These are phyloP conservation scores for Podila minutissima DNA, from an alignment of 192 early-diverging fungal genomes.

Conservation along the genomic window DNA sequence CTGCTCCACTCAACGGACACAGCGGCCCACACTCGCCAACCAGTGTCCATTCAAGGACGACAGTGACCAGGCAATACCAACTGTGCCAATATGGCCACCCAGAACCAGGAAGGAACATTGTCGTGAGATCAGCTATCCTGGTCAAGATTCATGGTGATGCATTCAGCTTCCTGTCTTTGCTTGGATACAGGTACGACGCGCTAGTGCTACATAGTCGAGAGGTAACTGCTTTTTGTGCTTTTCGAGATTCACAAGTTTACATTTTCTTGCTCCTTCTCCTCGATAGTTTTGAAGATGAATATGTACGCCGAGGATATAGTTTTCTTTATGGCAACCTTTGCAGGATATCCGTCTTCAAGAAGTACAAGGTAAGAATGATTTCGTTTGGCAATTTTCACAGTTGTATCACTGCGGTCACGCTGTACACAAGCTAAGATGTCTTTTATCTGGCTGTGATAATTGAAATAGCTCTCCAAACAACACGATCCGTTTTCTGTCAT, in stretches of 20 bases:
- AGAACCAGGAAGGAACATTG: slow-evolving; percentile 38
- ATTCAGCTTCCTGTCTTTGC: slow-evolving; percentile 31
- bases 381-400: background rate
- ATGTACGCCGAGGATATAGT: slow-evolving; percentile 45
- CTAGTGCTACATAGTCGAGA: too few relatives aligned
- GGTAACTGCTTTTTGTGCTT: too few relatives aligned
- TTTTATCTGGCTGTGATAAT: background rate
- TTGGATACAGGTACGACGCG: slow-evolving; percentile 27
- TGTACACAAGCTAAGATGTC: background rate
- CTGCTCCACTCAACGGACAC: too few relatives aligned
- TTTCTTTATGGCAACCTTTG: slow-evolving; percentile 49
- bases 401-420: background rate
- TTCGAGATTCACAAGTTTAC: too few relatives aligned
- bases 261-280: too few relatives aligned
- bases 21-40: too few relatives aligned
- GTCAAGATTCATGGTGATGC: slow-evolving; percentile 50
- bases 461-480: slow-evolving; percentile 32
- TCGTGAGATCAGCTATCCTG: slow-evolving; percentile 43
- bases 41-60: background rate
- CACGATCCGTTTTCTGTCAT: slow-evolving; percentile 44
- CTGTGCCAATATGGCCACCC: slow-evolving; percentile 48
- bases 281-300: slow-evolving; percentile 44
- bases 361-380: slow-evolving; percentile 30
- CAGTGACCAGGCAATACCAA: slow-evolving; percentile 31
- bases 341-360: slow-evolving; percentile 49